A percentile compares a stretch with the other conserved stretches of the same genome.
phyloP scores from a whole-genome alignment of 2,329 filamentous ascomycete species.

The Talaromyces atroroseus region DNA sequence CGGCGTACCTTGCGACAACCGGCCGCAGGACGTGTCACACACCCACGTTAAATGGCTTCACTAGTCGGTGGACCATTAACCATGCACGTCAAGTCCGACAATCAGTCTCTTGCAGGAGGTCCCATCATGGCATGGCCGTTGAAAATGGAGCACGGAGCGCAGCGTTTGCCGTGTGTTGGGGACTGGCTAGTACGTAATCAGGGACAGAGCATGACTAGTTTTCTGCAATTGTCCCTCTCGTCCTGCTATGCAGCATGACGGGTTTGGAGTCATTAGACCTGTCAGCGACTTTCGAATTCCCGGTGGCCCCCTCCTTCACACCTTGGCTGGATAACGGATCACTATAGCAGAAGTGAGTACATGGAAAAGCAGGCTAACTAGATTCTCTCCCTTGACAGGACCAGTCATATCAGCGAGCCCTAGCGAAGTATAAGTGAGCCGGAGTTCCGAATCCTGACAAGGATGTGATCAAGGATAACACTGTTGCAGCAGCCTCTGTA shows the following conservation, averaged over 20 bases:
- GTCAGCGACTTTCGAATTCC: slow-evolving; percentile 1
- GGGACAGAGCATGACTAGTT: neutral
- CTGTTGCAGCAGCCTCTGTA: neutral
- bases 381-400: slow-evolving; percentile 1
- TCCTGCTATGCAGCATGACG: slow-evolving; percentile 1
- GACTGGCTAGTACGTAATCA: neutral
- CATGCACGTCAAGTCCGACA: neutral
- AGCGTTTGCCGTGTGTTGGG: neutral
- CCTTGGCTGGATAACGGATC: neutral
- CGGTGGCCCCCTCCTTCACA: neutral
- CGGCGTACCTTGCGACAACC: neutral
- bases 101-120: neutral
- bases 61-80: slow-evolving; percentile 6
- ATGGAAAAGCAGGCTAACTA: neutral
- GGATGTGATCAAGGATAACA: slow-evolving; percentile 4
- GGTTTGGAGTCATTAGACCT: slow-evolving; percentile 9
- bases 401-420: neutral
- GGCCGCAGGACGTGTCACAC: slow-evolving; percentile 8
- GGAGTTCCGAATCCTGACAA: neutral
- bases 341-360: neutral
- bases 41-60: slow-evolving; percentile 9
- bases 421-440: neutral
- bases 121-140: neutral
- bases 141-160: neutral
- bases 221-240: neutral